These are phyloP conservation scores for Kwoniella mangroviensis DNA, from an alignment of 768 basidiomycete genomes.

Conservation along the genomic window DNA sequence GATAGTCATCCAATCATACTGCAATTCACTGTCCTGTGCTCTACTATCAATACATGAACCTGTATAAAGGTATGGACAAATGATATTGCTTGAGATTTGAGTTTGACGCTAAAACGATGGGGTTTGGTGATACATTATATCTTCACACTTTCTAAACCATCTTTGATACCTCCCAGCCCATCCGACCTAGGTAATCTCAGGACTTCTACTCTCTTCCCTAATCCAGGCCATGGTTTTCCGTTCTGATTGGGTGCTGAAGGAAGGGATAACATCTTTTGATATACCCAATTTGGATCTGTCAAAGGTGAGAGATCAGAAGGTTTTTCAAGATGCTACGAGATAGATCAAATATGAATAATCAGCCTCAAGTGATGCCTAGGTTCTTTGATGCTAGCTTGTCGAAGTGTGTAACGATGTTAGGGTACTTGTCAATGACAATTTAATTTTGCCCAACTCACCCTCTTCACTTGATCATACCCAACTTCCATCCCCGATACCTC, in stretches of 20 bases:
- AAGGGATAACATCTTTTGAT: constrained; percentile 39
- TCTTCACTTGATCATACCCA: constrained; percentile 77
- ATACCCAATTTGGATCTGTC: constrained; percentile 81
- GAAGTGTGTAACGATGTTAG: too few relatives aligned
- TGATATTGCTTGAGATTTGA: too few relatives aligned
- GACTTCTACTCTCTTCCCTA: constrained; percentile 71
- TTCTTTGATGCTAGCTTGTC: too few relatives aligned
- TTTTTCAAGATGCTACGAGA: constrained; percentile 45
- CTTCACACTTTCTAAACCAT: constrained; percentile 15
- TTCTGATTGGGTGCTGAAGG: constrained; percentile 57
- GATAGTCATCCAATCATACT: too few relatives aligned
- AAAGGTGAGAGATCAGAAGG: constrained; percentile 79
- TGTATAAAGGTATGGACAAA: too few relatives aligned
- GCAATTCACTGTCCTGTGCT: too few relatives aligned
- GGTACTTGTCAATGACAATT: too few relatives aligned
- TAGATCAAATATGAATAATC: background rate
- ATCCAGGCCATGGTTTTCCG: constrained; percentile 81
- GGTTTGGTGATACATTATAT: background rate
- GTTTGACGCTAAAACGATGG: too few relatives aligned
- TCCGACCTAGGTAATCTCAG: constrained; percentile 40
- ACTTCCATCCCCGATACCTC: constrained; percentile 92
- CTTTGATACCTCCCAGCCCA: constrained; percentile 12
- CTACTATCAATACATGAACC: too few relatives aligned
- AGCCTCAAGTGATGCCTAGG: too few relatives aligned
- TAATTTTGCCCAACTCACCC: constrained; percentile 64